Evolutionary conservation across 202 grass and related monocot genomes (phyloP).

Genomic region (Setaria italica): DNA sequence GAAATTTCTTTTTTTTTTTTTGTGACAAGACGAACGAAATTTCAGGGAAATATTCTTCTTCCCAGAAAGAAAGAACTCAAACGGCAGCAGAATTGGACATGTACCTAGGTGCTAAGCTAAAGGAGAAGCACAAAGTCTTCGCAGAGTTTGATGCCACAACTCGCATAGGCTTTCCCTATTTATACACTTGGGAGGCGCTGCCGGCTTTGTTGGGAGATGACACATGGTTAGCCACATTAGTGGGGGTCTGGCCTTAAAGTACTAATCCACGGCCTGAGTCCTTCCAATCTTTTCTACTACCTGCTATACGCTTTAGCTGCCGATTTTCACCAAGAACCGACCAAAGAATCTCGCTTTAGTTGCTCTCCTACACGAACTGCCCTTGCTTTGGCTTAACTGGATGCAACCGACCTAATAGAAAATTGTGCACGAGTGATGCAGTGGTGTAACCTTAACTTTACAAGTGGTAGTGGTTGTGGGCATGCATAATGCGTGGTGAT

Average conservation of each 20-base stretch:
- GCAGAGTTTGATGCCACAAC: not conserved
- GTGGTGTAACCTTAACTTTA: not conserved
- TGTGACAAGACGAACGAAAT: not conserved
- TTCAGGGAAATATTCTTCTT: not conserved
- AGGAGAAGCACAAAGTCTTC: not conserved
- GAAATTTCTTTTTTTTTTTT: too few species aligned
- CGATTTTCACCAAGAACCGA: constrained; percentile 11
- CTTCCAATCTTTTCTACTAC: not conserved
- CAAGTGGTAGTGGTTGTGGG: not conserved
- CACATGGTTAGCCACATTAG: not conserved
- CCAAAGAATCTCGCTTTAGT: constrained; percentile 1
- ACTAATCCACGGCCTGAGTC: not conserved
- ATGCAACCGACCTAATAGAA: not conserved
- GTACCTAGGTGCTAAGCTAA: not conserved
- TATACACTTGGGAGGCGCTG: not conserved
- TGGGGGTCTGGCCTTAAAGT: not conserved
- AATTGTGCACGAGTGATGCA: not conserved
- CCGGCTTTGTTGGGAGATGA: not conserved
- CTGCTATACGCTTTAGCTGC: not conserved
- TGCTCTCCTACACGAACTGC: not conserved
- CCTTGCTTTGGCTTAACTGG: not conserved
- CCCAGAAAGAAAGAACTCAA: not conserved
- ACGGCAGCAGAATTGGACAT: not conserved
- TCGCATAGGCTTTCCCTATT: not conserved
- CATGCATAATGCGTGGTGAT: not conserved